Conservation (phyloP, 257 asterid genomes). For the Lavandula angustifolia region DNA sequence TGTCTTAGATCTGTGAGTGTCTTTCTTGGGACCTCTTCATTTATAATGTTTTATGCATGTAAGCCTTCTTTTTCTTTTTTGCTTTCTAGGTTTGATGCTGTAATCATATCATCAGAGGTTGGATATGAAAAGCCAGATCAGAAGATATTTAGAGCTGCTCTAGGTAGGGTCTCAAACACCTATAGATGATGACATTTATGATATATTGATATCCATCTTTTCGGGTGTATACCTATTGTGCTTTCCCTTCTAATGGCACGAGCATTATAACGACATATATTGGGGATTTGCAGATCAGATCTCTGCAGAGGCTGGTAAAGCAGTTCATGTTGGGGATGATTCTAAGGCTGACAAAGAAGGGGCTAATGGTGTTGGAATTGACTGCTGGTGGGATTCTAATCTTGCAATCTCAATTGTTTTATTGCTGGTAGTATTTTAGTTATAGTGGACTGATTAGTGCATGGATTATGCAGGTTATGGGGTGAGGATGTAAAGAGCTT, state of each 20-base stretch:
- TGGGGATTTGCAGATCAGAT: slow-evolving; percentile 57
- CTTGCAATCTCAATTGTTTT: slow-evolving; percentile 16
- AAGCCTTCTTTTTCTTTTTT: background rate
- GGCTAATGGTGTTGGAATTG: slow-evolving; percentile 76
- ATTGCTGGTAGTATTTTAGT: background rate
- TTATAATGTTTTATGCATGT: background rate
- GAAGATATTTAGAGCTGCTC: slow-evolving; percentile 75
- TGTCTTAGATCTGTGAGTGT: slow-evolving; percentile 75
- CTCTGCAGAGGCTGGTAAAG: slow-evolving; percentile 57
- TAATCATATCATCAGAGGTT: slow-evolving; percentile 87
- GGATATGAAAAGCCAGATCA: slow-evolving; percentile 88
- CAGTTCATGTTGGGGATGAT: slow-evolving; percentile 94
- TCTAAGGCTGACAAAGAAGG: slow-evolving; percentile 75
- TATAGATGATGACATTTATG: background rate
- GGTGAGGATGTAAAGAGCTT: slow-evolving; percentile 77
- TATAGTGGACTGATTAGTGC: background rate
- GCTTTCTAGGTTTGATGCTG: slow-evolving; percentile 85
- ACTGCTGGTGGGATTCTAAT: slow-evolving; percentile 60
- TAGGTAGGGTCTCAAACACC: slow-evolving; percentile 52
- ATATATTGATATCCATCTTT: background rate
- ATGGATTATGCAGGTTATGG: slow-evolving; percentile 72
- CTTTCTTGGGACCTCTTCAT: slow-evolving; percentile 4
- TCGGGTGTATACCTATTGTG: too few relatives aligned
- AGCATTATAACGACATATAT: slow-evolving; percentile 1
- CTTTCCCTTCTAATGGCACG: too few relatives aligned